Evolutionary conservation across 768 basidiomycete genomes (phyloP), one percentile per base, ranked within the genome.

Genomic region (Amanita rimosa): DNA sequence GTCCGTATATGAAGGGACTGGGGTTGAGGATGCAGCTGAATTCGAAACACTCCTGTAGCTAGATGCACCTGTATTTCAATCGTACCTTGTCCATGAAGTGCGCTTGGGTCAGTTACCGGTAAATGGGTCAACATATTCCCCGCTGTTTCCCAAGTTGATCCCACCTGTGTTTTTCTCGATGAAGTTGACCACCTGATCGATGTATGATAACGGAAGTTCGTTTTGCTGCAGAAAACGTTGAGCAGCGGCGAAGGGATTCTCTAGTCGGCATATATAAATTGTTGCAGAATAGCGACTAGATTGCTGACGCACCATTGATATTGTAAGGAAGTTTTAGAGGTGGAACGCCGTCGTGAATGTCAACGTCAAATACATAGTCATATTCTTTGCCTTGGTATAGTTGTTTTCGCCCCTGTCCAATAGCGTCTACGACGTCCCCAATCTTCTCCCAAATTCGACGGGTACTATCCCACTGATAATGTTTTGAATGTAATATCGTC

Each of bases 361-460:
- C 96, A 31, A 99, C 94, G 59, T 96, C 94, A 58, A 98, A 97
- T n/a, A 99, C 95, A 58, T 96, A 96, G 66, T 99, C 96, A 60
- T 94, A 99, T 66, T 98, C 95, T 60, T 84, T 83, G 14, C 96
- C 96, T 56, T 92, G 65, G 59, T 86, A 85, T n/a, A 96, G 73
- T 64, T 94, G 89, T 64, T 89, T 94, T 50, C 91, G 75, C n/a
- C 80, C 79, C 31, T 83, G 80, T 19, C 93, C 88, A 45, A 95
- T 86, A 16, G 93, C 94, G 59, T 96, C 96, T 3, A 94, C 92
- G 4, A 98, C 94, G 56, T 94, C 86, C 19, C 96, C 96, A 29
- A 98, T 81, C 62, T 94, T 95, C 62, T 90, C 79, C 96, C 96
- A 99, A 21, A 72, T 74, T 14, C 64, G 67, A 8, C 70, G 67